Evolutionary conservation across 2,329 filamentous ascomycete genomes (phyloP).

Genomic region (Colletotrichum tropicale): DNA sequence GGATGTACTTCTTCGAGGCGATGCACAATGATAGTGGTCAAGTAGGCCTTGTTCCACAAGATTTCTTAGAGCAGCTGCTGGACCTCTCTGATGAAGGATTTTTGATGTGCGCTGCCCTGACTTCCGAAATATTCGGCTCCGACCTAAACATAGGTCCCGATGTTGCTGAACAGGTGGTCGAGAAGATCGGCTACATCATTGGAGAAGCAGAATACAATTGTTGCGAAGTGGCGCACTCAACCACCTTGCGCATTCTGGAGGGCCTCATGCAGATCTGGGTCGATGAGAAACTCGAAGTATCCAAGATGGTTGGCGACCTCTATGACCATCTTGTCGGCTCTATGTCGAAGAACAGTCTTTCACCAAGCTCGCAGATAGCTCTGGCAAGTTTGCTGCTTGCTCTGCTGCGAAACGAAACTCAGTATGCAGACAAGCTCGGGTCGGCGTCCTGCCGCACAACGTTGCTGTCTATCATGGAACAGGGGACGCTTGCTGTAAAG

Average conservation of each 20-base stretch:
- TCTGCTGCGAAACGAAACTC: constrained; percentile 69
- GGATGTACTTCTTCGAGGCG: constrained; percentile 48
- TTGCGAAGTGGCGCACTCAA: constrained; percentile 74
- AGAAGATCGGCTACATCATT: constrained; percentile 57
- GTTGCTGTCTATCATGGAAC: constrained; percentile 74
- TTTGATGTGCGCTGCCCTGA: constrained; percentile 52
- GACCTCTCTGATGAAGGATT: constrained; percentile 57
- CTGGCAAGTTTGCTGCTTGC: constrained; percentile 73
- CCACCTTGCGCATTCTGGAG: constrained; percentile 71
- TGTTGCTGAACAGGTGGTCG: constrained; percentile 51
- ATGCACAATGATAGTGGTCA: constrained; percentile 48
- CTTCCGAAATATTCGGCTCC: constrained; percentile 57
- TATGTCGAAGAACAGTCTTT: constrained; percentile 72
- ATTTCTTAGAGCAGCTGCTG: constrained; percentile 55
- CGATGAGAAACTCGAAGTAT: constrained; percentile 62
- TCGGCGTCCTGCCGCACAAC: constrained; percentile 69
- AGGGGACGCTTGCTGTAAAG: constrained; percentile 73
- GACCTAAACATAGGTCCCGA: constrained; percentile 55
- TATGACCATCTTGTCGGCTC: constrained; percentile 79
- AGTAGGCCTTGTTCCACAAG: constrained; percentile 53
- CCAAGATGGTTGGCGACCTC: constrained; percentile 72
- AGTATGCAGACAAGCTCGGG: constrained; percentile 66
- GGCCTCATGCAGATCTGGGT: constrained; percentile 69
- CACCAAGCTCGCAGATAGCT: constrained; percentile 68
- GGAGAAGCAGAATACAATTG: constrained; percentile 66